Evolutionary conservation across 73 alveolate species (phyloP), one percentile per base, ranked within the genome.

Genomic region (Blepharisma japonicum): DNA sequence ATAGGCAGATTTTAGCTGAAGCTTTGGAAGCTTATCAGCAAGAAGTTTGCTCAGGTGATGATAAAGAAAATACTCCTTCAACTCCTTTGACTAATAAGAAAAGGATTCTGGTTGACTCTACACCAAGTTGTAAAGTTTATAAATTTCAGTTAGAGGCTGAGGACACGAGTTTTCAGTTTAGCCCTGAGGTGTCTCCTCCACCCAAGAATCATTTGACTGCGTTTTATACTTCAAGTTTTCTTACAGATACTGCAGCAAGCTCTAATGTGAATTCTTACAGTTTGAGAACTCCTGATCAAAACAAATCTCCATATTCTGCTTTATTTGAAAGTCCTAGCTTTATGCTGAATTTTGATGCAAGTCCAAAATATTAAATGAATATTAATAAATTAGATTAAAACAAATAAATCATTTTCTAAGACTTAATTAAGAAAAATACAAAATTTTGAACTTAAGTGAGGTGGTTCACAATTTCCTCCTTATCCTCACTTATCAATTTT

Each of bases 281-380:
- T 53, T 61, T 39, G 14, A 61, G 23, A 61, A 61, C 74, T 25
- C 74, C 74, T 20, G 47, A n/a, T 20, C 74, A 61, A 61, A 25
- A 18, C 11, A 61, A 25, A 11, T 9, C 23, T 8, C 18, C 18
- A n/a, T 14, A 20, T 14, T n/a, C 14, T 8, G 2, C 23, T 1
- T 2, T 9, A 2, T 61, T 61, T 61, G 74, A 61, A 61, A 61
- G 74, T 25, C 74, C 74, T 11, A 61, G 74, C 23, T 61, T 61
- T 5, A 61, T 61, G 74, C 46, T 61, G 50, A 61, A 61, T 25
- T 25, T 61, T 14, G 74, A 61, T 14, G 74, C 14, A 14, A 61
- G 47, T n/a, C 74, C 74, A 14, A 32, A 32, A 32, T 32, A 32
- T 32, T 32, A 32, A 32, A 32, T 32, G 42, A 32, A 32, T 32